Evolutionary conservation across 208 protist genomes (phyloP).

Genomic region (Leishmania braziliensis): DNA sequence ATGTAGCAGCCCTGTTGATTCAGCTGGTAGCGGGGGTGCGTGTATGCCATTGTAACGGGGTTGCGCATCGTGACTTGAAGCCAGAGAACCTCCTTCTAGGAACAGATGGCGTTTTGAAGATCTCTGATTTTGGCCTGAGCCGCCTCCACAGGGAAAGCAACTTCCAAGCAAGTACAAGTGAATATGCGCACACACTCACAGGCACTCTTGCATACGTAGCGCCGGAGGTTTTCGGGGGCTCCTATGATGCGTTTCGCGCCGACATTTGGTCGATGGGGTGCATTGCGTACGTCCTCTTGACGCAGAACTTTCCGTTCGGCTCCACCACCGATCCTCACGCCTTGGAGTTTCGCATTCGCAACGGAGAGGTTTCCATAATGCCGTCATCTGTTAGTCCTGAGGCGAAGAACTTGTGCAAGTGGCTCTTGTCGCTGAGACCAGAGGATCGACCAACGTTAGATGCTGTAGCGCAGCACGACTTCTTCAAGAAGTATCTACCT

Average conservation of each 20-base stretch:
- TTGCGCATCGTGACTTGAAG: slow-evolving; percentile 95
- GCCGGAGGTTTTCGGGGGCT: slow-evolving; percentile 77
- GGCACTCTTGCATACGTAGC: slow-evolving; percentile 85
- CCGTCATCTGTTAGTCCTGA: slow-evolving; percentile 57
- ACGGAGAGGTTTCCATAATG: slow-evolving; percentile 53
- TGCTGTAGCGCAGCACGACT: slow-evolving; percentile 67
- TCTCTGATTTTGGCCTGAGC: slow-evolving; percentile 90
- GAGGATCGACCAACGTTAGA: slow-evolving; percentile 68
- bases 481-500: slow-evolving; percentile 59
- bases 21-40: slow-evolving; percentile 76
- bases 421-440: slow-evolving; percentile 63
- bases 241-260: slow-evolving; percentile 84
- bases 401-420: slow-evolving; percentile 59
- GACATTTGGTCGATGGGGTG: slow-evolving; percentile 91
- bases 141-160: slow-evolving; percentile 77
- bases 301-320: slow-evolving; percentile 89
- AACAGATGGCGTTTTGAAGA: slow-evolving; percentile 72
- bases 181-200: slow-evolving; percentile 77
- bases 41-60: slow-evolving; percentile 76
- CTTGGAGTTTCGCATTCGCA: slow-evolving; percentile 59
- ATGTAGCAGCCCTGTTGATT: slow-evolving; percentile 68
- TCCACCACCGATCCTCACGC: slow-evolving; percentile 48
- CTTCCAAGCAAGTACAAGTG: slow-evolving; percentile 54
- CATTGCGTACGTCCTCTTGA: slow-evolving; percentile 83
- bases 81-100: slow-evolving; percentile 94